These are phyloP conservation scores for Aquilaria yunnanensis DNA, from an alignment of 345 rosid genomes.

Conservation along the genomic window DNA sequence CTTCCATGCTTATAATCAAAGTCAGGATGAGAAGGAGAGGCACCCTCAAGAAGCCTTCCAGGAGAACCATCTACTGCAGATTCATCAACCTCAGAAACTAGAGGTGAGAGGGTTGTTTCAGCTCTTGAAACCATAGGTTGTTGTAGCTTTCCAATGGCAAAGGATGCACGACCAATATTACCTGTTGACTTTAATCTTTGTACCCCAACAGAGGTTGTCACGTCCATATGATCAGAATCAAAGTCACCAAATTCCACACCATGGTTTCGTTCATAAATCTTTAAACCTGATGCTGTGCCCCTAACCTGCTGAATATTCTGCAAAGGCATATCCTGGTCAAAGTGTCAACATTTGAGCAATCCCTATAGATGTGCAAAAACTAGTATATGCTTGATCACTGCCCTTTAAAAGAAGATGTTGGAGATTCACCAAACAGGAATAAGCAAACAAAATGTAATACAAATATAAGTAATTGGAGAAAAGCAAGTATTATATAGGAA, in stretches of 20 bases:
- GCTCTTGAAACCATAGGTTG: conserved; percentile 36
- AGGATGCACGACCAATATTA: conserved; percentile 37
- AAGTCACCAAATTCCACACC: conserved; percentile 34
- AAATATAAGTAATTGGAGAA: not conserved
- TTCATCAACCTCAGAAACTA: conserved; percentile 39
- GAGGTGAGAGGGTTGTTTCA: conserved; percentile 34
- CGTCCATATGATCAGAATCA: conserved; percentile 50
- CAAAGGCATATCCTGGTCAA: conserved; percentile 13
- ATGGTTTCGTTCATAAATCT: conserved; percentile 38
- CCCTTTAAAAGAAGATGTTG: not conserved
- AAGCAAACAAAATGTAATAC: conserved; percentile 4
- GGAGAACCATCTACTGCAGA: conserved; percentile 45
- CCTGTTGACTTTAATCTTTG: conserved; percentile 43
- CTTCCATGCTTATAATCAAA: conserved; percentile 52
- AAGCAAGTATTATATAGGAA: not conserved
- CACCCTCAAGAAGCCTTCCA: conserved; percentile 51
- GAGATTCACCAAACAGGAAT: conserved; percentile 8
- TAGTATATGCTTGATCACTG: conserved; percentile 2
- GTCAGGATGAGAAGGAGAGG: conserved; percentile 51
- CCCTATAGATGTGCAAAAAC: conserved; percentile 3
- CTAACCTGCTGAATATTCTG: conserved; percentile 42
- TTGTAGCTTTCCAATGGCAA: conserved; percentile 36
- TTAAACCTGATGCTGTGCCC: conserved; percentile 38
- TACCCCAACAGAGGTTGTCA: conserved; percentile 38
- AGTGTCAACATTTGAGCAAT: conserved; percentile 10